Evolutionary conservation across 306 rosid genomes (phyloP), one percentile per base, ranked within the genome.

Genomic region (Aeschynomene evenia): DNA sequence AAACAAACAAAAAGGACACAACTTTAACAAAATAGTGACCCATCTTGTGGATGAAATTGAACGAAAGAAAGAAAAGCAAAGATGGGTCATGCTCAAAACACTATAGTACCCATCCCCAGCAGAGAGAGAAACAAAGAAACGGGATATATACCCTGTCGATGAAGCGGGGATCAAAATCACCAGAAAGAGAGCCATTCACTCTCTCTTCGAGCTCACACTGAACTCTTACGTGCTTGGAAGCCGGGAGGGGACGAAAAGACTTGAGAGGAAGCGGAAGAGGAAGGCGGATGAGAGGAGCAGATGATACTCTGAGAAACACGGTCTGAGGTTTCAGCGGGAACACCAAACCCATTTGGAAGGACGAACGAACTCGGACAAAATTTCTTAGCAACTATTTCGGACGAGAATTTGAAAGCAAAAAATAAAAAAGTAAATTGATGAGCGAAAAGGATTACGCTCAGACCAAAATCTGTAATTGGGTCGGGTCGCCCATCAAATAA

Each of bases 121-220:
- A 57, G 23, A 24, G 33, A 49, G 31, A 53, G 34, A 69, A 57
- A 51, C 5, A 9, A 28, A 23, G 28, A 15, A 22, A 2, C 0
- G 11, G 1, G 7, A 3, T 18, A 64, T 16, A 63, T 83, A 92
- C 96, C 79, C 96, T 83, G 81, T 94, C 97, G 15, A 88, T 20
- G 78, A 85, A 94, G 66, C 88, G 97, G 12, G 89, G 72, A 71
- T 91, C 96, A 36, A 84, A 84, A 49, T 88, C 97, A 14, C 85
- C 82, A 55, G 94, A 85, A 42, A 84, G 82, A 76, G 90, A 84
- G 34, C 95, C 99, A 70, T 94, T 94, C 48, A 80, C 64, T 80
- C 80, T 84, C 5, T 45, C 80, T 2, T 94, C 96, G 71, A 90
- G 76, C 84, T 94, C 95, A 72, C 88, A 84, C 21, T 76, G 87